These are phyloP conservation scores for Phytopythium oedochilum DNA, from an alignment of 352 stramenopile genomes.

Conservation along the genomic window DNA sequence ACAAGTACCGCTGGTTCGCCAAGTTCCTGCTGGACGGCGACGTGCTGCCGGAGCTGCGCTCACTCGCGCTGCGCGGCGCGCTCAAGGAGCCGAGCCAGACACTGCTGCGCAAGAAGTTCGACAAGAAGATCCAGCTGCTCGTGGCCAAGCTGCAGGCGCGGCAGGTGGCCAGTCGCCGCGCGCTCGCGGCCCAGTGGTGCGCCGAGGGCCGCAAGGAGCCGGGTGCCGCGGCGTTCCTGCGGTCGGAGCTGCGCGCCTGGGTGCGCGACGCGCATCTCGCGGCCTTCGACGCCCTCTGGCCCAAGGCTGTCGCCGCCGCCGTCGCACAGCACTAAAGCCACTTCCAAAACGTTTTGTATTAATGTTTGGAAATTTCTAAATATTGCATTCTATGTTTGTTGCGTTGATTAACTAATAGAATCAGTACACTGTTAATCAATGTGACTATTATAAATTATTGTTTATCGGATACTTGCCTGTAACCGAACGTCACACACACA, in stretches of 20 bases:
- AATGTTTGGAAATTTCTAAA: no score
- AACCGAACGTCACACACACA: no score
- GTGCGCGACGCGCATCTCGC: slow-evolving; percentile 51
- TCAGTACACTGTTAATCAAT: no score
- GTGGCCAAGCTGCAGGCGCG: slow-evolving; percentile 54
- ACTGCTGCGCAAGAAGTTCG: slow-evolving; percentile 82
- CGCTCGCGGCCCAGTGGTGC: slow-evolving; percentile 42
- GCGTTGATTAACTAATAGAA: no score
- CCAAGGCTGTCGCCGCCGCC: slow-evolving; percentile 14
- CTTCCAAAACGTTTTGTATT: no score
- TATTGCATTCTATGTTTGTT: no score
- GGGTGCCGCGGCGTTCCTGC: slow-evolving; percentile 34
- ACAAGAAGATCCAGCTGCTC: slow-evolving; percentile 83
- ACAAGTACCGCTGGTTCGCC: slow-evolving; percentile 78
- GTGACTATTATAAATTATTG: no score
- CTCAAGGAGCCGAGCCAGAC: slow-evolving; percentile 93
- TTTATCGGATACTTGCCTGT: no score
- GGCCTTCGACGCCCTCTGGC: slow-evolving; percentile 45
- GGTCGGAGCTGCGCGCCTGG: slow-evolving; percentile 48
- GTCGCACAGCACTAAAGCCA: not conserved
- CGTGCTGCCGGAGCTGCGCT: slow-evolving; percentile 58
- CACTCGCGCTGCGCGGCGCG: slow-evolving; percentile 75
- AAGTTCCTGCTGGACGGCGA: slow-evolving; percentile 79
- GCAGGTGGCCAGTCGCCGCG: slow-evolving; percentile 31
- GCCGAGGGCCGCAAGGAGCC: slow-evolving; percentile 16